Base-by-base conservation (phyloP, 306 rosid species). In the Acacia acuminata region DNA sequence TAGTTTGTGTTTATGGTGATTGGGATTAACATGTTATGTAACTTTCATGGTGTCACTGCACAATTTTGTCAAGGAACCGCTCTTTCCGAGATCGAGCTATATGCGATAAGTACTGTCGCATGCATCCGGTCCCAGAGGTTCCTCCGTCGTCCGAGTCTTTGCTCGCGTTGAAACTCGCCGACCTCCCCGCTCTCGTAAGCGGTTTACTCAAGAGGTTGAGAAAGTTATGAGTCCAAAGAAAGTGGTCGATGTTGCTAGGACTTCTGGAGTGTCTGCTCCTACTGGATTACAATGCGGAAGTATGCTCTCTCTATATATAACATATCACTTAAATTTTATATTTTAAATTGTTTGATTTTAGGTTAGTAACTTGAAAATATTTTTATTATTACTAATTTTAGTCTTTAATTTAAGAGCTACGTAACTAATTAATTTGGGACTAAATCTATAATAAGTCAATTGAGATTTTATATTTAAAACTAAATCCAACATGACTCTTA, bases 241-340 rank as follows among this genome's bases (percentile, higher is more conserved):
- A 20, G 81, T 51, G 16, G 17, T 77, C 34, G 20, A 45, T 20
- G 75, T 65, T 3, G 48, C 64, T 2, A 32, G 48, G 74, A 20
- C 38, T 7, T 78, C 65, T 3, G 74, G 81, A 7, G 9, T 14
- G 36, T 6, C n/a, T 3, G 8, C 65, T 30, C 50, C 75, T 3
- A 17, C 81, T 0, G 73, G 81, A 63, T 17, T 4, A 17, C 34
- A 77, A n/a, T 77, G 81, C 64, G 73, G 81, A 64, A 77, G 72
- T 74, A 55, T 5, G 38, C 15, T 7, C 72, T 55, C 61, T 55
- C 61, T 38, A 5, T 17, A 40, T 6, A 3, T 6, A 32, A 3
- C 0, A 3, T 25, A 53, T 15, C 5, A 8, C 6, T 50, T 5
- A 16, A 16, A 16, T 50, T 50, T 50, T 15, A 2, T 16, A 44